Percentiles rank a stretch among this genome's conserved stretches.
phyloP scores from a whole-genome alignment of 1,284 basidiomycete genomes.

The Earliella scabrosa region DNA sequence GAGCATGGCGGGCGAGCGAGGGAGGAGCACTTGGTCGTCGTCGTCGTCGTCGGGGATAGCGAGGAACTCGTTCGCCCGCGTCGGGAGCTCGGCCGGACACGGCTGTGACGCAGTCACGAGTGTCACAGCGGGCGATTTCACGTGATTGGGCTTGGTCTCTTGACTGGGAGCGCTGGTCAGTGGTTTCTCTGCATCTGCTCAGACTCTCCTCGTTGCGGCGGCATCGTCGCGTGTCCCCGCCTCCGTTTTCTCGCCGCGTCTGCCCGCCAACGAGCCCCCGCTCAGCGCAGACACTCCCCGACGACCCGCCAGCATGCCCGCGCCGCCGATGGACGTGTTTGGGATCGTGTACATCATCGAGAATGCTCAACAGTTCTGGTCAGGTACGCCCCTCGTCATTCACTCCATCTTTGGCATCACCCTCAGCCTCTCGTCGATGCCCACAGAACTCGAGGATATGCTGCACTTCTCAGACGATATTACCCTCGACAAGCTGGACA shows the following conservation, averaged over 20 bases:
- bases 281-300: not conserved
- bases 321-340: constrained; percentile 41
- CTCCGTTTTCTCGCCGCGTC: too few species aligned
- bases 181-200: too few species aligned
- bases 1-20: constrained; percentile 42
- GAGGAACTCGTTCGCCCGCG: not conserved
- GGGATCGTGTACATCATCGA: constrained; percentile 83
- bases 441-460: constrained; percentile 84
- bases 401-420: not conserved
- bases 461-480: constrained; percentile 67
- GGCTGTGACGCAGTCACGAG: not conserved
- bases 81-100: not conserved
- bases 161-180: too few species aligned
- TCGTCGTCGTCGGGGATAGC: constrained; percentile 2
- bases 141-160: not conserved
- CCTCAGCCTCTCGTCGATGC: not conserved
- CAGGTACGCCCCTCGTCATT: constrained; percentile 57
- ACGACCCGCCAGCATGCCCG: constrained; percentile 4
- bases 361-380: constrained; percentile 85
- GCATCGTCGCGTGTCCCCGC: too few species aligned
- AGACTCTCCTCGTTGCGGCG: too few species aligned
- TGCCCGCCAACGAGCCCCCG: not conserved
- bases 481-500: constrained; percentile 78
- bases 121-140: not conserved
- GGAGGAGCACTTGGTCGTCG: constrained; percentile 7